A percentile compares a stretch with the other conserved stretches of the same genome.
These are phyloP conservation scores for Cystofilobasidium bisporidii DNA, from an alignment of 768 basidiomycete genomes.

Conservation along the genomic window DNA sequence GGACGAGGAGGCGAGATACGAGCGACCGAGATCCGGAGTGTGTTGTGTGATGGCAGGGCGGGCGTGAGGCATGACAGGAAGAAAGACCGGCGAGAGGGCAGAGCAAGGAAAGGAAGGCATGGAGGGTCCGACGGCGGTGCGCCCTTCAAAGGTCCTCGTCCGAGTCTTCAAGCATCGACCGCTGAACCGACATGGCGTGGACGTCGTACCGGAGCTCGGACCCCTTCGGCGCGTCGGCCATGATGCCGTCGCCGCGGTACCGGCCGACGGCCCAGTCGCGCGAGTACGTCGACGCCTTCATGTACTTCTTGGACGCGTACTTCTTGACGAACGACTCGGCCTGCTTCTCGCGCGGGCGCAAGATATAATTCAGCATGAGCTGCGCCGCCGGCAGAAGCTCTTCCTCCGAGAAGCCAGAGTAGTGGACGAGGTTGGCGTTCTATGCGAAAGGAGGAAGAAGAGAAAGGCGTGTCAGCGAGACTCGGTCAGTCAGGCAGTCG, in stretches of 20 bases:
- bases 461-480: neutral
- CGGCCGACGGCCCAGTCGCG: constrained; percentile 68
- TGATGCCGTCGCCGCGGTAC: constrained; percentile 23
- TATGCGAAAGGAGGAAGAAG: constrained; percentile 37
- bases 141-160: neutral
- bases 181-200: neutral
- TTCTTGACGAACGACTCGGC: constrained; percentile 79
- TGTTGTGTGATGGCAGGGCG: no score
- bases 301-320: constrained; percentile 64
- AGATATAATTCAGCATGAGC: constrained; percentile 76
- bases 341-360: constrained; percentile 45
- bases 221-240: constrained; percentile 17
- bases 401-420: constrained; percentile 71
- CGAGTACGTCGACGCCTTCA: constrained; percentile 79
- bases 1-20: neutral
- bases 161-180: neutral
- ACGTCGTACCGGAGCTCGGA: constrained; percentile 22
- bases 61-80: no score
- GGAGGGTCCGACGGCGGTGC: no score
- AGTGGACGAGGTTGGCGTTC: constrained; percentile 78
- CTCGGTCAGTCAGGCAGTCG: no score
- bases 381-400: constrained; percentile 71
- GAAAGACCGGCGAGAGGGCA: no score
- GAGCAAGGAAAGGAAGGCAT: no score
- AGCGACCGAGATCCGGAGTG: no score